Evolutionary conservation across 2,329 filamentous ascomycete species (phyloP).

Genomic region (Colletotrichum simmondsii): DNA sequence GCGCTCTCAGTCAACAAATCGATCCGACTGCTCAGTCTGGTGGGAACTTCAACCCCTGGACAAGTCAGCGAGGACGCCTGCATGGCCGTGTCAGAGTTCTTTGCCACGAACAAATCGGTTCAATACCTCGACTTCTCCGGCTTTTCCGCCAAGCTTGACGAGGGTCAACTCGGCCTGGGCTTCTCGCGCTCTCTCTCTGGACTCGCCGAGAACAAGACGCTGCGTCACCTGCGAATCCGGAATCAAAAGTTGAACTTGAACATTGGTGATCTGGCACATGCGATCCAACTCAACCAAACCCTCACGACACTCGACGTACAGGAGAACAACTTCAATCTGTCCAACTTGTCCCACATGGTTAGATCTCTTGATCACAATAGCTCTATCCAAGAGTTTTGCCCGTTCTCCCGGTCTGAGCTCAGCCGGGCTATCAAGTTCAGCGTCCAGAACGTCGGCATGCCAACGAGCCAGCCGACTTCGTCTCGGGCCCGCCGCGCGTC

Average conservation of each 20-base stretch:
- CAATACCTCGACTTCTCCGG: slow-evolving; percentile 67
- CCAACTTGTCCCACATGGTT: slow-evolving; percentile 59
- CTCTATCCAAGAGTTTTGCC: slow-evolving; percentile 56
- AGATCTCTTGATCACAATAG: slow-evolving; percentile 54
- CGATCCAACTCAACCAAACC: slow-evolving; percentile 59
- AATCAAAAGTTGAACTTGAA: slow-evolving; percentile 67
- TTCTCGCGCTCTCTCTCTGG: slow-evolving; percentile 62
- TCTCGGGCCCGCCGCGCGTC: slow-evolving; percentile 27
- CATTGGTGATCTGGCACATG: slow-evolving; percentile 62
- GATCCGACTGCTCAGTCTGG: slow-evolving; percentile 63
- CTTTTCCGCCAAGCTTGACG: slow-evolving; percentile 67
- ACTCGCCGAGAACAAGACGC: slow-evolving; percentile 54
- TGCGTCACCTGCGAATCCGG: slow-evolving; percentile 64
- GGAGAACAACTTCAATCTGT: slow-evolving; percentile 65
- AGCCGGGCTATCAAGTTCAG: slow-evolving; percentile 45
- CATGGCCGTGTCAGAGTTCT: slow-evolving; percentile 59
- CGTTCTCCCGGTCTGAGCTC: slow-evolving; percentile 51
- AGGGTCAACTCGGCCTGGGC: slow-evolving; percentile 64
- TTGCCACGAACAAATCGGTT: slow-evolving; percentile 61
- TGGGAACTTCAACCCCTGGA: slow-evolving; percentile 62
- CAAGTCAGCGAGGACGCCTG: slow-evolving; percentile 58
- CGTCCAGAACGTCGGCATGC: slow-evolving; percentile 30
- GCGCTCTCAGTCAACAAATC: slow-evolving; percentile 61
- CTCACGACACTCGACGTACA: slow-evolving; percentile 65
- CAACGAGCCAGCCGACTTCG: slow-evolving; percentile 21